Conservation (phyloP, 495 filamentous ascomycete genomes). For the Astrothelium subdiscretum region DNA sequence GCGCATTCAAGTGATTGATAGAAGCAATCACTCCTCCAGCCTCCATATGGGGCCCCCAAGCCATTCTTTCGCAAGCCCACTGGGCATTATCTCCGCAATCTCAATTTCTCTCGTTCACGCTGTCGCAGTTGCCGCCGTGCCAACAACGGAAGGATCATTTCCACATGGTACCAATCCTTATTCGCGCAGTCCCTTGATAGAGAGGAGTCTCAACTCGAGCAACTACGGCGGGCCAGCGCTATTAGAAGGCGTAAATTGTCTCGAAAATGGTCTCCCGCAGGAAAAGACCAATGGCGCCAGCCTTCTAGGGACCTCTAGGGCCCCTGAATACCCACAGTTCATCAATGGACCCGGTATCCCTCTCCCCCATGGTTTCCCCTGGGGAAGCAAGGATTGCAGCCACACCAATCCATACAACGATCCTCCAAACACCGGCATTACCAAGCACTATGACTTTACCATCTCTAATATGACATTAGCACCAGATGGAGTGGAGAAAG, state of each 20-base stretch:
- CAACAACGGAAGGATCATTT: no score
- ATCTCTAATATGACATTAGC: constrained; percentile 16
- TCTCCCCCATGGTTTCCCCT: constrained; percentile 1
- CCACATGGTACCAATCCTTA: no score
- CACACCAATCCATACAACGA: constrained; percentile 25
- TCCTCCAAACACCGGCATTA: constrained; percentile 24
- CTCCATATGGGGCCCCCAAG: no score
- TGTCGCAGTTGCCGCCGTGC: no score
- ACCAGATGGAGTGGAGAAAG: constrained; percentile 21
- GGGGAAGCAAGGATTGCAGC: not conserved
- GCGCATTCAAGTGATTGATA: no score
- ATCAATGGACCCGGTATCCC: not conserved
- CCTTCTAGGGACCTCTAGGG: constrained; percentile 15
- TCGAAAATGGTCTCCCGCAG: constrained; percentile 13
- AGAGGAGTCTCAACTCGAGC: no score
- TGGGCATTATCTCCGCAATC: no score
- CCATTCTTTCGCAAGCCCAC: no score
- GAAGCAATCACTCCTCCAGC: no score
- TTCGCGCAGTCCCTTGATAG: no score
- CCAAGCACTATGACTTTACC: constrained; percentile 28
- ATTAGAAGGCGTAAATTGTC: not conserved
- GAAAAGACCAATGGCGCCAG: constrained; percentile 13
- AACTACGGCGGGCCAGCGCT: not conserved
- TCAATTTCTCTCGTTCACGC: no score
- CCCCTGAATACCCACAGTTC: not conserved